Evolutionary conservation across 805 yeast genomes (phyloP), one percentile per base, ranked within the genome.

Genomic region (Candida sanyiensis): DNA sequence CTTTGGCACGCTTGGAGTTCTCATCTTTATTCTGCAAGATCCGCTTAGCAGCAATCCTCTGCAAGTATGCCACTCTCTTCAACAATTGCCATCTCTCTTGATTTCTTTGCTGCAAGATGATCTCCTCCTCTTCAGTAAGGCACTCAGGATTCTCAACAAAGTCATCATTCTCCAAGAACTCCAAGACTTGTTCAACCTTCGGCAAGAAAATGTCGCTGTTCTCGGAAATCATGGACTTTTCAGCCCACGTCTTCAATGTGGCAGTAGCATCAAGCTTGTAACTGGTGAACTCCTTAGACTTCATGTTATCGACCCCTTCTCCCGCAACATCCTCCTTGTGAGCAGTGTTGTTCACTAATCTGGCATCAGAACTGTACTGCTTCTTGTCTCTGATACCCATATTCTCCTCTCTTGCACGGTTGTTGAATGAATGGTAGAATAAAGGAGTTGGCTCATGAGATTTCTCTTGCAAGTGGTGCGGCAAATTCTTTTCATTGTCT

Each of bases 401-500:
- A 54, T 90, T 90, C 21, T 86, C 95, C 40, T 73, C 82, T 21
- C 97, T 96, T 0, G 96, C 94, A 52, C 94, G 70, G 54, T 85
- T 78, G 58, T 89, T 90, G 63, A 89, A 90, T 0, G 95, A 80
- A 44, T 69, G 69, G 39, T 57, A 61, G 8, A 41, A 42, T 32
- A 53, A 42, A 16, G 52, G 44, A 2, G 40, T 33, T 10, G 56
- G 56, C 9, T 40, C 36, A 25, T 40, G 47, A 1, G 46, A 10
- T 22, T 50, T 48, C 23, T 45, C 51, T 21, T 47, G 44, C 12
- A 52, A 37, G 13, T 46, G 43, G 2, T 24, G 37, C 1, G 70
- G 54, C 9, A 48, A 25, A 16, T 42, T 39, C 19, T 51, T 46
- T n/a, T 44, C 42, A 11, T 46, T 49, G 29, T 56, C 63, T 15